These are phyloP conservation scores for Mycosphaerelloides madeirae DNA, from an alignment of 2,329 filamentous ascomycete genomes.

Conservation along the genomic window DNA sequence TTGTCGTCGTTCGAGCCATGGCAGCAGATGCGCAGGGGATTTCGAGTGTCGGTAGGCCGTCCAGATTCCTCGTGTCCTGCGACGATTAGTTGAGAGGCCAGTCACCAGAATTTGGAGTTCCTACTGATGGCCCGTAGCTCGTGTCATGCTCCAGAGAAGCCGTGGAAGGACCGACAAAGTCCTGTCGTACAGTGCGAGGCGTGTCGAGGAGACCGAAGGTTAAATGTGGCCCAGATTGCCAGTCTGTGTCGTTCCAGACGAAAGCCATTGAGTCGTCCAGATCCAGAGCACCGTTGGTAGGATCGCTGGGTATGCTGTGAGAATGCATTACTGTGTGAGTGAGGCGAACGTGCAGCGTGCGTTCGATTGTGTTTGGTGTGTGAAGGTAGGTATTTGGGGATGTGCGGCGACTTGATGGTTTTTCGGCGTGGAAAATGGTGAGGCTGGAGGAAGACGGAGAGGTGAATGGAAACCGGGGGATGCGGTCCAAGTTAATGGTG, in stretches of 20 bases:
- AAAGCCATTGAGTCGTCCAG: slow-evolving; percentile 6
- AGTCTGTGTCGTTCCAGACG: slow-evolving; percentile 1
- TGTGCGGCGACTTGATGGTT: background rate
- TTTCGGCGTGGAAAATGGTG: background rate
- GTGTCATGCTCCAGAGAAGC: slow-evolving; percentile 1
- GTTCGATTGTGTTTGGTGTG: background rate
- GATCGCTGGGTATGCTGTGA: slow-evolving; percentile 5
- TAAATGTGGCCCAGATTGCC: too few species aligned
- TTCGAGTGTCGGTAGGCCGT: slow-evolving; percentile 5
- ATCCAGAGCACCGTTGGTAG: slow-evolving; percentile 3
- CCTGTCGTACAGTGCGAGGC: slow-evolving; percentile 14
- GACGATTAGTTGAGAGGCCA: slow-evolving; percentile 16
- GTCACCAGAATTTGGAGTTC: slow-evolving; percentile 13
- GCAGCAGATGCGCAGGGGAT: slow-evolving; percentile 6
- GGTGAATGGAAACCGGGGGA: background rate
- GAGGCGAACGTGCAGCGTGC: background rate
- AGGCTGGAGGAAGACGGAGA: background rate
- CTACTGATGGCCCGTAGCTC: slow-evolving; percentile 17
- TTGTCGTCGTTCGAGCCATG: slow-evolving; percentile 15
- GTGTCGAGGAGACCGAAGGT: background rate
- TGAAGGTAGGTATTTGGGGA: background rate
- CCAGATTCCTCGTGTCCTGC: slow-evolving; percentile 15
- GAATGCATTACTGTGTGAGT: slow-evolving; percentile 5
- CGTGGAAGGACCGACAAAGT: slow-evolving; percentile 5
- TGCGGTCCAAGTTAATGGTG: background rate